A percentile compares a stretch with the other conserved stretches of the same genome.
Conservation (phyloP, 2,329 filamentous ascomycete genomes). For the Aspergillus sp. region DNA sequence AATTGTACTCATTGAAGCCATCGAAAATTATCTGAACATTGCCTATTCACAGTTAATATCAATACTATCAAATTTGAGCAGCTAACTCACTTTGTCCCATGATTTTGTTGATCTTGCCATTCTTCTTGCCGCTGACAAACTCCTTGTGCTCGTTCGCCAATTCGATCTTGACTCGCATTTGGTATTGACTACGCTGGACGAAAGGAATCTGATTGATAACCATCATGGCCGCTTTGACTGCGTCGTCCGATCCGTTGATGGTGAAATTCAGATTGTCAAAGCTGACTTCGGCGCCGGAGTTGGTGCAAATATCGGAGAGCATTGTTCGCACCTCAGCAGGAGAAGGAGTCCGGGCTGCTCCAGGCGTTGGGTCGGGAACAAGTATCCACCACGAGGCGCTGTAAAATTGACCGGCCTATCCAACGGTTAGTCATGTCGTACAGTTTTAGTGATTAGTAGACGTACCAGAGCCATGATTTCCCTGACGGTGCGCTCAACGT, state of each 20-base stretch:
- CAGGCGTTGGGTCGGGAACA: constrained; percentile 68
- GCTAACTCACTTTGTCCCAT: constrained; percentile 85
- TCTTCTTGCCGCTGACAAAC: constrained; percentile 99
- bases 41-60: constrained; percentile 49
- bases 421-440: constrained; percentile 9
- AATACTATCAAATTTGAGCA: constrained; percentile 27
- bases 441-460: constrained; percentile 18
- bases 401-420: constrained; percentile 94
- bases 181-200: constrained; percentile 82
- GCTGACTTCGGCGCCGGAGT: constrained; percentile 90
- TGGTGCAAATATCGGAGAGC: constrained; percentile 93
- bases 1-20: constrained; percentile 99
- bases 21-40: constrained; percentile 99
- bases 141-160: constrained; percentile 99
- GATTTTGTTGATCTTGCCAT: constrained; percentile 99
- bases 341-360: constrained; percentile 62
- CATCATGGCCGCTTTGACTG: constrained; percentile 91
- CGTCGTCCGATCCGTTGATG: constrained; percentile 93
- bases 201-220: constrained; percentile 93
- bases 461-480: constrained; percentile 92
- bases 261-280: constrained; percentile 95
- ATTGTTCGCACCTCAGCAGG: constrained; percentile 80
- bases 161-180: constrained; percentile 97
- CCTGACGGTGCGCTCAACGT: constrained; percentile 91
- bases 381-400: constrained; percentile 95